Base-by-base conservation (phyloP, 805 yeast genomes). In the Saccharomyces paradoxus region DNA sequence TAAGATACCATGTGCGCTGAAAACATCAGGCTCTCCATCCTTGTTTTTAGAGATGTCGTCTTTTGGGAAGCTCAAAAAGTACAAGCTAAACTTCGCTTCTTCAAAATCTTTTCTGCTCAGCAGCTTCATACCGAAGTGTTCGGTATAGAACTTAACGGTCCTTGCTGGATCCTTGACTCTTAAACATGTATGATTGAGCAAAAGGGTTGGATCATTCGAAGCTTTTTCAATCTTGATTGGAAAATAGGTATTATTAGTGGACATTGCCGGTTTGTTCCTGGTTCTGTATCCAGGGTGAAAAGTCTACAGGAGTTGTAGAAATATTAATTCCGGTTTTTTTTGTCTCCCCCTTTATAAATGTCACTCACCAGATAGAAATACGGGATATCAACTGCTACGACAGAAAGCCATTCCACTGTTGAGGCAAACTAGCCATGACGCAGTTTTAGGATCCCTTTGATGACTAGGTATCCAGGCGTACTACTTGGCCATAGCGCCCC, bases 161-260 rank as follows among this genome's bases (percentile, higher is more conserved):
- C 74, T 78, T 64, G 81, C 77, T 32, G 97, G 92, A 66, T 92
- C 89, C 64, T 89, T 84, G 62, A 92, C 82, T 59, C 97, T 83
- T 53, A 92, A 71, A 73, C 90, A 82, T 6, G 90, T 83, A 67
- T 84, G 89, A 74, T 87, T 88, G 44, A 78, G 53, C 41, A 64
- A 70, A 27, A 73, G 54, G 1, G 76, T 58, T 2, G 62, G 51
- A 53, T 67, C 66, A 10, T 58, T 57, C 6, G 41, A 55, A 4
- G 71, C 67, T 24, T 65, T 32, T 41, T 56, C 58, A 49, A 67
- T 61, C 51, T 52, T 22, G 5, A 28, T 46, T 46, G 30, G 30
- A 28, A 7, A 46, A n/a, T 22, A 17, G 10, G 9, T 46, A 8
- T 10, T 22, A 26, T 8, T 21, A 46, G 31, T 46, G 47, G 46